Conservation (phyloP, 1,284 basidiomycete species). For the Ustilago esculenta region DNA sequence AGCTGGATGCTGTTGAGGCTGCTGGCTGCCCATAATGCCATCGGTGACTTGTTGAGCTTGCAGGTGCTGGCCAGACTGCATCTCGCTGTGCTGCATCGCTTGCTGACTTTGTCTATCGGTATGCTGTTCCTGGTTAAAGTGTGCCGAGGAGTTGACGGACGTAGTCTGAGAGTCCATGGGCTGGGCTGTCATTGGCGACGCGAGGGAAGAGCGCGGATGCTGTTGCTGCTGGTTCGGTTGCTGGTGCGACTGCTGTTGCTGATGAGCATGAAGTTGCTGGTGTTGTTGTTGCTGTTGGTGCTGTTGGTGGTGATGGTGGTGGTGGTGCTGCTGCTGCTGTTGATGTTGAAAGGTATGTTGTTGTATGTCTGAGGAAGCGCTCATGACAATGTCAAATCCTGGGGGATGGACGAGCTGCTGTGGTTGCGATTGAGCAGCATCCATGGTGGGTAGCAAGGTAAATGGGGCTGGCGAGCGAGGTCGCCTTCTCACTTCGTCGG, state of each 20-base stretch:
- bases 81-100: constrained; percentile 8
- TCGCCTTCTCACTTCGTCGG: constrained; percentile 19
- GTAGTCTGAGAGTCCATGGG: neutral
- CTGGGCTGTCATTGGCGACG: constrained; percentile 24
- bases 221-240: constrained; percentile 24
- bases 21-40: constrained; percentile 1
- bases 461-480: constrained; percentile 37
- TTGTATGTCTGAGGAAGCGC: constrained; percentile 19
- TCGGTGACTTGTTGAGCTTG: constrained; percentile 8
- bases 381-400: constrained; percentile 10
- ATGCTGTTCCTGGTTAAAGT: constrained; percentile 5
- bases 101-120: neutral
- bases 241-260: constrained; percentile 1
- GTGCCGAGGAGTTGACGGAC: constrained; percentile 2
- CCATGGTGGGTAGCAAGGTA: constrained; percentile 20
- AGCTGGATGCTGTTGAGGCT: constrained; percentile 10
- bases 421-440: constrained; percentile 12
- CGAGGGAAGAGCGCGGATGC: constrained; percentile 6
- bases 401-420: constrained; percentile 29
- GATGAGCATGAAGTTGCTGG: constrained; percentile 16
- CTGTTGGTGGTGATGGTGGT: constrained; percentile 15
- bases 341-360: constrained; percentile 31
- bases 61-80: constrained; percentile 7
- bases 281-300: constrained; percentile 25
- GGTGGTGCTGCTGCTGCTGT: constrained; percentile 21